Evolutionary conservation across 148 eudicot genomes (phyloP).

Genomic region (Amaranthus cruentus): DNA sequence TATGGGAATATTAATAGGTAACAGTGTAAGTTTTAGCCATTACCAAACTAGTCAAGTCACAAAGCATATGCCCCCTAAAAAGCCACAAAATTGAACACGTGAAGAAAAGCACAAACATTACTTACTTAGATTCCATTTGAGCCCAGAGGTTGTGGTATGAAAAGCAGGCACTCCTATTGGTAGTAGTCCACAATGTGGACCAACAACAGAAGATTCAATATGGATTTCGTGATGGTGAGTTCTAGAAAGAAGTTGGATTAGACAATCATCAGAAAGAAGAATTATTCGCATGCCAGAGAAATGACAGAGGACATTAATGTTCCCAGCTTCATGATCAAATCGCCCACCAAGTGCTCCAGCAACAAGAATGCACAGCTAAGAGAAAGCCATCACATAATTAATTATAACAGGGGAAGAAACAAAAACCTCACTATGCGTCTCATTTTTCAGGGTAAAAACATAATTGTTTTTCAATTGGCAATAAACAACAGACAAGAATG

Average conservation of each 20-base stretch:
- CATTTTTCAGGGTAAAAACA: not conserved
- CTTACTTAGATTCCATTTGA: conserved; percentile 88
- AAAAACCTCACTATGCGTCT: not conserved
- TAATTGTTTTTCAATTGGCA: not conserved
- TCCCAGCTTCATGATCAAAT: conserved; percentile 94
- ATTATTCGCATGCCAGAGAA: conserved; percentile 60
- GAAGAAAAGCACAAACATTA: conserved; percentile 7
- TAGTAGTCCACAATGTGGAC: conserved; percentile 93
- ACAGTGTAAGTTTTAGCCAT: too few species aligned
- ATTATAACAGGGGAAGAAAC: not conserved
- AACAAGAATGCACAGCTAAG: conserved; percentile 75
- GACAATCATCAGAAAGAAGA: conserved; percentile 80
- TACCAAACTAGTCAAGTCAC: not conserved
- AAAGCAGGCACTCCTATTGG: conserved; percentile 61
- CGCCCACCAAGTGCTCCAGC: conserved; percentile 96
- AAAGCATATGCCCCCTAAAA: not conserved
- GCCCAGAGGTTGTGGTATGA: conserved; percentile 75
- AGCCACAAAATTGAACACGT: not conserved
- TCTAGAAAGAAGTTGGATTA: conserved; percentile 77
- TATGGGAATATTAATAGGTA: too few species aligned
- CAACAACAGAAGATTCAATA: conserved; percentile 60
- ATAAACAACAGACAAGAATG: conserved; percentile 2
- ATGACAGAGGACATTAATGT: conserved; percentile 66
- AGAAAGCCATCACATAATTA: conserved; percentile 3
- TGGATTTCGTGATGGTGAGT: conserved; percentile 69